Evolutionary conservation across 345 rosid species (phyloP).

Genomic region (Populus alba): DNA sequence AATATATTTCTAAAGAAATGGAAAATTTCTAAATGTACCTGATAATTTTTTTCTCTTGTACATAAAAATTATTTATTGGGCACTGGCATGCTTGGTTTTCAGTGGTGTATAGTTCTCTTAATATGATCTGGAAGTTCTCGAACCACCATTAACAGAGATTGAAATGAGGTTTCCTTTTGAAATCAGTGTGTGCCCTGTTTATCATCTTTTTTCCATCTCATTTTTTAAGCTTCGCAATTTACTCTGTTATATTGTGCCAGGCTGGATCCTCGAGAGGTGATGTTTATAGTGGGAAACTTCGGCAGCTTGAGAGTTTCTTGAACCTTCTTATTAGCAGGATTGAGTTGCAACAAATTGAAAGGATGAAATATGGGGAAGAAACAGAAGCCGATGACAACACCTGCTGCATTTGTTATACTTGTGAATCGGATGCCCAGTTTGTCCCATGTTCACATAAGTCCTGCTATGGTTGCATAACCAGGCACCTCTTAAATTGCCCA

Average conservation of each 20-base stretch:
- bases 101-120: too few species aligned
- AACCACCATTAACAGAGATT: neutral
- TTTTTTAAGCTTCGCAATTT: neutral
- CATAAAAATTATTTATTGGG: too few species aligned
- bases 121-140: neutral
- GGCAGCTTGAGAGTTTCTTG: slow-evolving; percentile 61
- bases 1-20: too few species aligned
- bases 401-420: slow-evolving; percentile 84
- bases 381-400: slow-evolving; percentile 50
- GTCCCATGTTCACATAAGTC: slow-evolving; percentile 81
- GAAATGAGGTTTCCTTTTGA: neutral
- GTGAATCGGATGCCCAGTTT: slow-evolving; percentile 63
- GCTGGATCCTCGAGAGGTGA: slow-evolving; percentile 61
- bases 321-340: slow-evolving; percentile 50
- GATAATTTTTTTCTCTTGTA: too few species aligned
- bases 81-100: too few species aligned
- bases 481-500: slow-evolving; percentile 85
- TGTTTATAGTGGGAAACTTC: slow-evolving; percentile 44
- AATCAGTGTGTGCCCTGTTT: neutral
- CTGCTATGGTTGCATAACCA: slow-evolving; percentile 89
- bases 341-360: slow-evolving; percentile 39
- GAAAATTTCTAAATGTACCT: too few species aligned
- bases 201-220: neutral
- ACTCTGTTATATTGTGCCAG: slow-evolving; percentile 34
- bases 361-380: slow-evolving; percentile 26